Evolutionary conservation across 192 early-diverging fungal genomes (phyloP), one percentile per base, ranked within the genome.

Genomic region (Coemansia guatemalensis): DNA sequence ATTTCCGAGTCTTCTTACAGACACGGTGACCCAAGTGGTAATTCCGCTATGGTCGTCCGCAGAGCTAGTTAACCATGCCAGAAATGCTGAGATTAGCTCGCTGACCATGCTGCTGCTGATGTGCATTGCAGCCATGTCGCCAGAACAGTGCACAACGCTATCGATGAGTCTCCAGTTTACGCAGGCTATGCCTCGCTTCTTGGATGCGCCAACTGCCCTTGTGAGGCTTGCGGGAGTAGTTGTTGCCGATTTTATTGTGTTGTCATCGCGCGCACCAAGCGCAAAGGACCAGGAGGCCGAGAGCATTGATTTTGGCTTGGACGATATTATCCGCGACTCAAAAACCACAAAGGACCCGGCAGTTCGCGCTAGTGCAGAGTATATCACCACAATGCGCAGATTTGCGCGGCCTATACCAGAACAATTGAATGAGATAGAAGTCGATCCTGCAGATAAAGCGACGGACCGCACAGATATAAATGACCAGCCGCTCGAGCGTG

Each of bases 281-380:
- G 26, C 39, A 17, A 33, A 35, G 5, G 32, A 53, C 3, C 12
- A 53, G 14, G 23, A 32, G 22, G 27, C 25, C 1, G 56, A 48
- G 9, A 8, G 35, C 12, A 53, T 79, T 24, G 76, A 79, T 41
- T 79, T 79, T 66, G 76, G 76, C 5, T 29, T 79, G 44, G 76
- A 73, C 29, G 76, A 79, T 17, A 65, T 79, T 27, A 55, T 79
- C 21, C 56, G 69, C 20, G 71, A 79, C 23, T 62, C 76, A 0
- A 25, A 57, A 57, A 30, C 25, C 18, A 57, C 67, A 3, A 26
- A 55, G 2, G 50, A 59, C 11, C 55, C 59, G 0, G 56, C 53
- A 20, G 21, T 65, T 23, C 54, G 47, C 0, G 75, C 75, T 39
- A 73, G 70, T 33, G 75, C 75, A 8, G 47, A 52, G 12, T 78